These are phyloP conservation scores for Magnaporthiopsis incrustans DNA, from an alignment of 2,329 filamentous ascomycete species.

Conservation along the genomic window DNA sequence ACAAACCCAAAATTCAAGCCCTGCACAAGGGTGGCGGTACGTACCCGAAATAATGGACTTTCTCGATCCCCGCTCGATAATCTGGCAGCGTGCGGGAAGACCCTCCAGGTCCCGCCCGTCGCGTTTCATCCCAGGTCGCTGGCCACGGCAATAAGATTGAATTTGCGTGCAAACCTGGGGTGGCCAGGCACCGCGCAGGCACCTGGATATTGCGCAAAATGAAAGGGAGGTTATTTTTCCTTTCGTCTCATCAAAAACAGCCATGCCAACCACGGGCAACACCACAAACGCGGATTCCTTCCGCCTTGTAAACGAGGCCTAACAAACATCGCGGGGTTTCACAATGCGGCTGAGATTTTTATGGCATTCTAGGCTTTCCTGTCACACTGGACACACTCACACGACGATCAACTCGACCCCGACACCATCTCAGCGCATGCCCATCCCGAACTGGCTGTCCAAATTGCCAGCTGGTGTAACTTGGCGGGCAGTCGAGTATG, in stretches of 20 bases:
- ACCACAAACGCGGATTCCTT: not conserved
- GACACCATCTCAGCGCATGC: not conserved
- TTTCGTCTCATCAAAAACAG: not conserved
- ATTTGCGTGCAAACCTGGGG: not conserved
- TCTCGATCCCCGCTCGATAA: not conserved
- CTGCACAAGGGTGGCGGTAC: no score
- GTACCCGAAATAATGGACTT: not conserved
- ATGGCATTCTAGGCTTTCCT: not conserved
- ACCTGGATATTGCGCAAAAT: not conserved
- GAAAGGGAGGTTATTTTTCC: not conserved
- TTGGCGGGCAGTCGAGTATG: not conserved
- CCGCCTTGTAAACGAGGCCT: not conserved
- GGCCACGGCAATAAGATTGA: not conserved
- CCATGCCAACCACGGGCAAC: not conserved
- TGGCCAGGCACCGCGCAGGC: not conserved
- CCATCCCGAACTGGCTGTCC: not conserved
- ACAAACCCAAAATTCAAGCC: not conserved
- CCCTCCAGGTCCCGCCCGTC: no score
- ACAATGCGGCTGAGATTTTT: not conserved
- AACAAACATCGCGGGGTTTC: not conserved
- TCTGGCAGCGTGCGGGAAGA: not conserved
- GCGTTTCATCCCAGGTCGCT: not conserved
- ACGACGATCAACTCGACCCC: not conserved
- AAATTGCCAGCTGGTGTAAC: not conserved
- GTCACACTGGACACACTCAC: no score